A percentile compares a stretch with the other conserved stretches of the same genome.
These are phyloP conservation scores for Friedmanniomyces simplex DNA, from an alignment of 495 filamentous ascomycete genomes.

Conservation along the genomic window DNA sequence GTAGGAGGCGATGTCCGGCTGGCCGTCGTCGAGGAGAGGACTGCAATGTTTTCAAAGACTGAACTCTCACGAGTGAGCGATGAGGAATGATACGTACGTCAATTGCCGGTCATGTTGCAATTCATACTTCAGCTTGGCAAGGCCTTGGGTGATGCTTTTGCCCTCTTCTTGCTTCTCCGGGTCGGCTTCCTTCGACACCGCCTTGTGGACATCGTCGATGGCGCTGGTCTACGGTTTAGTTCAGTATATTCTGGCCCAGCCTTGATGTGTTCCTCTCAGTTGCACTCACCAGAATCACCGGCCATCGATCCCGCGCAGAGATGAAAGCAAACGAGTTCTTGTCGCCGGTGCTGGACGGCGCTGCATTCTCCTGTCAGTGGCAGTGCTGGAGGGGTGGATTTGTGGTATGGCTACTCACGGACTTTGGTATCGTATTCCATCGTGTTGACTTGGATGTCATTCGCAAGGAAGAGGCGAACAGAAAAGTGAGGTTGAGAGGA, in stretches of 20 bases:
- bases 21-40: slow-evolving; percentile 71
- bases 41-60: slow-evolving; percentile 33
- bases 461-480: not conserved
- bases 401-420: too few species aligned
- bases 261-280: not conserved
- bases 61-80: not conserved
- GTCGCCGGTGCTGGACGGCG: slow-evolving; percentile 69
- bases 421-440: slow-evolving; percentile 9
- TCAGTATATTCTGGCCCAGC: slow-evolving; percentile 9
- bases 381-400: too few species aligned
- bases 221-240: slow-evolving; percentile 62
- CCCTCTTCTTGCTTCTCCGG: slow-evolving; percentile 63
- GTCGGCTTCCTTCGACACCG: slow-evolving; percentile 50
- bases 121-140: slow-evolving; percentile 87
- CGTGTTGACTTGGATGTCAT: not conserved
- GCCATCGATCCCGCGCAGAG: slow-evolving; percentile 81
- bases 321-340: slow-evolving; percentile 74
- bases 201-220: slow-evolving; percentile 85
- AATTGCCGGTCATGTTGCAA: slow-evolving; percentile 79
- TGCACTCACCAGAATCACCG: slow-evolving; percentile 71
- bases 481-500: not conserved
- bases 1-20: slow-evolving; percentile 66
- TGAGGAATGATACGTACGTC: slow-evolving; percentile 47
- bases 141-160: slow-evolving; percentile 68
- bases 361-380: slow-evolving; percentile 32